Percentiles rank a stretch among this genome's conserved stretches.
phyloP scores from a whole-genome alignment of 352 stramenopile genomes.

The Globisporangium cederbergense region DNA sequence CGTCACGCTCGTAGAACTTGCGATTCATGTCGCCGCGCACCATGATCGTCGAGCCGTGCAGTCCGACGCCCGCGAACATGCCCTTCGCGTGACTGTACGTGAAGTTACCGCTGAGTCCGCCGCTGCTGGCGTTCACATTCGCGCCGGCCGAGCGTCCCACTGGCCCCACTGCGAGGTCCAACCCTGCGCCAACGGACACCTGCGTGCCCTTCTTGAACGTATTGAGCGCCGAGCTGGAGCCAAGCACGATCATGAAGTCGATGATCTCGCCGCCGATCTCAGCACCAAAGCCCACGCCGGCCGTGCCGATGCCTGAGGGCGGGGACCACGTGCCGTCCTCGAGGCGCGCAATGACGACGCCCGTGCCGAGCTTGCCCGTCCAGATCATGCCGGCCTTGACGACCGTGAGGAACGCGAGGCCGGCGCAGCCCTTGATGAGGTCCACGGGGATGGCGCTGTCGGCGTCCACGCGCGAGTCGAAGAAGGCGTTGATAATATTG shows the following conservation, averaged over 20 bases:
- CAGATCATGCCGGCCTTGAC: constrained; percentile 84
- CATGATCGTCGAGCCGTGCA: constrained; percentile 83
- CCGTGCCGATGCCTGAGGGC: constrained; percentile 78
- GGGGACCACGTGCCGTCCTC: constrained; percentile 82
- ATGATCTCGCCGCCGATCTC: constrained; percentile 86
- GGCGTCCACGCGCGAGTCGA: constrained; percentile 64
- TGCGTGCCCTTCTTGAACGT: constrained; percentile 86
- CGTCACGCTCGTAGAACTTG: constrained; percentile 81
- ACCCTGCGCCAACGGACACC: constrained; percentile 67
- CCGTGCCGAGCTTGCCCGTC: constrained; percentile 81
- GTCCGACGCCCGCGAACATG: constrained; percentile 67
- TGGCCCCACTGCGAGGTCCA: constrained; percentile 75
- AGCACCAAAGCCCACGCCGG: constrained; percentile 75
- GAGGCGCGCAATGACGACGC: constrained; percentile 76
- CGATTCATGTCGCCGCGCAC: constrained; percentile 82
- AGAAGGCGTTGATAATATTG: constrained; percentile 84
- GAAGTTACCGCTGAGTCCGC: constrained; percentile 79
- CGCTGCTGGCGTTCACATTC: constrained; percentile 74
- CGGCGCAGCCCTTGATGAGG: constrained; percentile 70
- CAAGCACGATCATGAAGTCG: constrained; percentile 88
- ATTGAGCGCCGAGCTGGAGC: constrained; percentile 62
- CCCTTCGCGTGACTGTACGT: constrained; percentile 86
- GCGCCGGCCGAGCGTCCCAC: constrained; percentile 64
- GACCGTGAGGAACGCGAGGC: constrained; percentile 84
- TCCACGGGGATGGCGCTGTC: constrained; percentile 79